Conservation (phyloP, 352 stramenopile genomes). For the Chloridella minuta region DNA sequence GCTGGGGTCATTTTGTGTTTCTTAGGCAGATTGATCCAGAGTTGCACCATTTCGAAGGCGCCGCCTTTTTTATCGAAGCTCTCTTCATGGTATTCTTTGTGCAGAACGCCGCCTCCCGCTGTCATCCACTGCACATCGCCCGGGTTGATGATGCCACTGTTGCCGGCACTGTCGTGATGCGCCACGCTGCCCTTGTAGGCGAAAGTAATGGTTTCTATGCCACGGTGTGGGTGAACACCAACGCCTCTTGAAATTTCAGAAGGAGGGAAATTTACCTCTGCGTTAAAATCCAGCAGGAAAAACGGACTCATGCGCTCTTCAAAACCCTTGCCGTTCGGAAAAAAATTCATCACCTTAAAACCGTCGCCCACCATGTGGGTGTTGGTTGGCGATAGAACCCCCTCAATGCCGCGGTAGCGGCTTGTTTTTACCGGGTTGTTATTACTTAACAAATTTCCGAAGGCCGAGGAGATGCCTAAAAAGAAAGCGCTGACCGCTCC, state of each 20-base stretch:
- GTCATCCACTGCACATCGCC: background rate
- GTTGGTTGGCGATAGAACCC: background rate
- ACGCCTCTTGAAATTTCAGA: background rate
- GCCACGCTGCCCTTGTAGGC: background rate
- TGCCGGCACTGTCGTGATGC: background rate
- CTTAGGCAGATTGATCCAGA: background rate
- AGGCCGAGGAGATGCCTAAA: background rate
- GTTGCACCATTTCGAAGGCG: background rate
- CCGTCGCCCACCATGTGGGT: background rate
- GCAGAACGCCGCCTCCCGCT: background rate
- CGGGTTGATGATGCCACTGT: background rate
- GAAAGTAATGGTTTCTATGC: background rate
- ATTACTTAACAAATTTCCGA: background rate
- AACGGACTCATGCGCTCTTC: background rate
- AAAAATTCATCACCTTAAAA: background rate
- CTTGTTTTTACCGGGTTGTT: too few species aligned
- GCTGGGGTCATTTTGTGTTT: background rate
- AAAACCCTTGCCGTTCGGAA: background rate
- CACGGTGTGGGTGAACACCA: background rate
- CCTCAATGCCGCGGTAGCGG: background rate
- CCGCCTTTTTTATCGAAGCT: background rate
- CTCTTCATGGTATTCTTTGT: conserved; percentile 1
- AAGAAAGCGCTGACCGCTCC: background rate
- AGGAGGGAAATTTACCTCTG: background rate
- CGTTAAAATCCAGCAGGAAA: background rate